Evolutionary conservation across 352 stramenopile species (phyloP).

Genomic region (Globisporangium lucens): DNA sequence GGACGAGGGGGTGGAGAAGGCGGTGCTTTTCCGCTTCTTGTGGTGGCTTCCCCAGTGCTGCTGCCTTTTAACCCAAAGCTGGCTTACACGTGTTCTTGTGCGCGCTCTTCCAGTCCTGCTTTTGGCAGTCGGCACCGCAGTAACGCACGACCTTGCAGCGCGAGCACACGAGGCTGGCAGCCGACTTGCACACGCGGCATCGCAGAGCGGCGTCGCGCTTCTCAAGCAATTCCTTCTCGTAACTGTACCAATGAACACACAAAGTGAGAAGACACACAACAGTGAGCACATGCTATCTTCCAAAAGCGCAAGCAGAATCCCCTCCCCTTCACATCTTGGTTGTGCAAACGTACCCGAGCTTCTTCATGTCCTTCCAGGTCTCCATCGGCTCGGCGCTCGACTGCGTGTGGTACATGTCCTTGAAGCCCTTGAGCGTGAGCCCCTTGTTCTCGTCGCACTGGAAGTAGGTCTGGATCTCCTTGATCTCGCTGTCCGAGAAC

Average conservation of each 20-base stretch:
- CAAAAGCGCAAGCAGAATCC: background rate
- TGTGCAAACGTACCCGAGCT: constrained; percentile 61
- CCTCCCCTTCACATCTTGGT: constrained; percentile 1
- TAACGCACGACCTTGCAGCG: constrained; percentile 87
- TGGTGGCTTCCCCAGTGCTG: constrained; percentile 7
- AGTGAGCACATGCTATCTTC: constrained; percentile 4
- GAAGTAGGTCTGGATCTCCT: constrained; percentile 91
- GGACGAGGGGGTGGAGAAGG: background rate
- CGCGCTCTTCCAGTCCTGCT: constrained; percentile 84
- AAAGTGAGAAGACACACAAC: constrained; percentile 6
- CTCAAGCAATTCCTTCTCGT: constrained; percentile 71
- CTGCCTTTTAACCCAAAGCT: constrained; percentile 19
- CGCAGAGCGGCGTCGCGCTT: constrained; percentile 65
- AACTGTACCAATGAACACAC: constrained; percentile 27
- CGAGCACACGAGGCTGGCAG: constrained; percentile 78
- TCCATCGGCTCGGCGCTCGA: constrained; percentile 86
- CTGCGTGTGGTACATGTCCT: constrained; percentile 91
- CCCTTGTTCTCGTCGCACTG: constrained; percentile 90
- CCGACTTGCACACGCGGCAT: constrained; percentile 80
- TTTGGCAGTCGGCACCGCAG: constrained; percentile 85
- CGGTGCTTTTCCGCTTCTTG: background rate
- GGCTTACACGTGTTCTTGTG: constrained; percentile 88
- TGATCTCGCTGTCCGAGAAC: constrained; percentile 88
- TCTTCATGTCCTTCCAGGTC: constrained; percentile 89
- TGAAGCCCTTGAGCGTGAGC: constrained; percentile 86